These are phyloP conservation scores for Dryas alaskensis DNA, from an alignment of 306 rosid genomes.

Conservation along the genomic window DNA sequence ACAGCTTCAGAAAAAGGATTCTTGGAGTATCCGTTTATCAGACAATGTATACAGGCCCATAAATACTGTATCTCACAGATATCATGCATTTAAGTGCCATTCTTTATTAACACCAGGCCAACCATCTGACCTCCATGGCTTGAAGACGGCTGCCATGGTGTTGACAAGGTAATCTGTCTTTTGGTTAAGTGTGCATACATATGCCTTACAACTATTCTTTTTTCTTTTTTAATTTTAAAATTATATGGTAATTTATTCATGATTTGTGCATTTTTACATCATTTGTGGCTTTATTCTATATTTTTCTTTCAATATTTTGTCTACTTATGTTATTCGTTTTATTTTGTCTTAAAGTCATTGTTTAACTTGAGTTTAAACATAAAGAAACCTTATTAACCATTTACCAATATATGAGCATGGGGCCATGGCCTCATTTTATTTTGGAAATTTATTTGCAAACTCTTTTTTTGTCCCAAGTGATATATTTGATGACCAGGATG, in stretches of 20 bases:
- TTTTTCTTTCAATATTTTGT: not conserved
- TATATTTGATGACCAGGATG: not conserved
- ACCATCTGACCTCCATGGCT: conserved; percentile 38
- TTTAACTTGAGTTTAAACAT: not conserved
- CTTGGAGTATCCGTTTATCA: conserved; percentile 37
- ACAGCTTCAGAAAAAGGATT: conserved; percentile 51
- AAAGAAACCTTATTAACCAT: not conserved
- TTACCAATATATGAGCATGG: not conserved
- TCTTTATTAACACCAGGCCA: conserved; percentile 49
- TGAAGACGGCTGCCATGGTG: conserved; percentile 48
- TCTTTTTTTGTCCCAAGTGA: not conserved
- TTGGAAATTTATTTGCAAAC: not conserved
- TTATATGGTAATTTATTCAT: not conserved
- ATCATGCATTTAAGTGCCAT: conserved; percentile 57
- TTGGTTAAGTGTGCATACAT: not conserved
- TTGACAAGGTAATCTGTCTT: conserved; percentile 52
- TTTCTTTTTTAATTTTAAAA: not conserved
- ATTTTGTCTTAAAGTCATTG: not conserved
- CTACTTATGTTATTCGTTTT: not conserved
- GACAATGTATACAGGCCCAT: conserved; percentile 40
- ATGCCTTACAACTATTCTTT: not conserved
- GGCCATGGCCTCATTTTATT: not conserved
- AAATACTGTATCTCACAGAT: conserved; percentile 44
- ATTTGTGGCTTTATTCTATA: not conserved
- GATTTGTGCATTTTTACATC: not conserved